These are phyloP conservation scores for Prunus yedoensis DNA, from an alignment of 331 rosid genomes.

Conservation along the genomic window DNA sequence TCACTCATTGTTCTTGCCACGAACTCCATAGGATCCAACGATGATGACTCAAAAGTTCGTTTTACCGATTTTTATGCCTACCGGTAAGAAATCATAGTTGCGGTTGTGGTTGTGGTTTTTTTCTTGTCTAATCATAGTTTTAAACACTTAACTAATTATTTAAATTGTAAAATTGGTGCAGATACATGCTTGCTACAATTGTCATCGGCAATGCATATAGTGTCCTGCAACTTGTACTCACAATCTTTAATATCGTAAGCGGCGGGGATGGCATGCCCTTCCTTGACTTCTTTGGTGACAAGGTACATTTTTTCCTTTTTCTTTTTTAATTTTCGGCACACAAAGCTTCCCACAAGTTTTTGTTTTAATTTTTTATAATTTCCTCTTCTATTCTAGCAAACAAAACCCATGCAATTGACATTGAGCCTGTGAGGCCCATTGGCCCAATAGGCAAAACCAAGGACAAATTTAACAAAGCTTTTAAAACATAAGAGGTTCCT, in stretches of 20 bases:
- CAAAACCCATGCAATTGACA: too few species aligned
- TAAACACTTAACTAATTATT: not conserved
- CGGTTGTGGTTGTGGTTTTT: too few species aligned
- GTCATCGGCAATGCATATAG: constrained; percentile 48
- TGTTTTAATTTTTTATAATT: too few species aligned
- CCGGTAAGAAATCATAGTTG: constrained; percentile 26
- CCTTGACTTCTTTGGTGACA: constrained; percentile 65
- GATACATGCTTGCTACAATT: constrained; percentile 63
- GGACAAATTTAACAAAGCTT: too few species aligned
- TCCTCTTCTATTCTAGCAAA: too few species aligned
- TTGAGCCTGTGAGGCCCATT: too few species aligned
- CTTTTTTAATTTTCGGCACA: too few species aligned
- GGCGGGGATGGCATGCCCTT: constrained; percentile 30
- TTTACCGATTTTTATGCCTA: constrained; percentile 39
- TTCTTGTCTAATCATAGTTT: too few species aligned
- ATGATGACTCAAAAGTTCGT: not conserved
- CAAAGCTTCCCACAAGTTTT: too few species aligned
- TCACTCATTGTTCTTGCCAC: constrained; percentile 49
- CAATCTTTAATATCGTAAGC: constrained; percentile 32
- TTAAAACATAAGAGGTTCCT: too few species aligned
- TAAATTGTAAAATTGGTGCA: constrained; percentile 17
- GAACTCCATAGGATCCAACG: not conserved
- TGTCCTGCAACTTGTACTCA: constrained; percentile 50
- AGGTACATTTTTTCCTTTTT: constrained; percentile 32
- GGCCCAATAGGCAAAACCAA: too few species aligned